phyloP scores from a whole-genome alignment of 2,329 filamentous ascomycete genomes.

The Bertia moriformis region DNA sequence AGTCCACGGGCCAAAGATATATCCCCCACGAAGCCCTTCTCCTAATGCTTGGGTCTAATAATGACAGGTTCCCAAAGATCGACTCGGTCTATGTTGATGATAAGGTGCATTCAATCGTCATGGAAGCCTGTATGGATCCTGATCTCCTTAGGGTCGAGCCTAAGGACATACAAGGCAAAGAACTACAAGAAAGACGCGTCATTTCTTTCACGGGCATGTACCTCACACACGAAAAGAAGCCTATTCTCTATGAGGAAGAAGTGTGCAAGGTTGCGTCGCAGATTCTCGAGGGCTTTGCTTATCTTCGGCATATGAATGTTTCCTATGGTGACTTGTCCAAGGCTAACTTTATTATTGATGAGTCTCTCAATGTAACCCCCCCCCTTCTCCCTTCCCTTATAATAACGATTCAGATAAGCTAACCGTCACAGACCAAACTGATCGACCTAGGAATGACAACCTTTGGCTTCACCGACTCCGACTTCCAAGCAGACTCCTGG shows the following conservation, averaged over 20 bases:
- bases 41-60: not conserved
- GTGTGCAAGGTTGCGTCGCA: conserved; percentile 14
- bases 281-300: conserved; percentile 11
- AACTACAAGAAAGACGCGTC: conserved; percentile 3
- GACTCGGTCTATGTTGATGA: not conserved
- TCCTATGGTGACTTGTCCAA: not conserved
- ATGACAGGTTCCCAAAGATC: not conserved
- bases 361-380: not conserved
- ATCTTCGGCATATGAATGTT: conserved; percentile 5
- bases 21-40: not conserved
- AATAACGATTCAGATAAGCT: conserved; percentile 2
- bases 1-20: not conserved
- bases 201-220: not conserved
- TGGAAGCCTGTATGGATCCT: not conserved
- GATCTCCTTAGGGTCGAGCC: not conserved
- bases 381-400: not conserved
- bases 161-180: conserved; percentile 3
- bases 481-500: conserved; percentile 2
- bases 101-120: not conserved
- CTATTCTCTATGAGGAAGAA: conserved; percentile 9
- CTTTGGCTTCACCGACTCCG: conserved; percentile 6
- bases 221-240: conserved; percentile 5
- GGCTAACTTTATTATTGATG: not conserved
- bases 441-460: conserved; percentile 11
- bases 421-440: conserved; percentile 9